Base-by-base conservation (phyloP, 2,329 filamentous ascomycete genomes). In the Periconia sp. region DNA sequence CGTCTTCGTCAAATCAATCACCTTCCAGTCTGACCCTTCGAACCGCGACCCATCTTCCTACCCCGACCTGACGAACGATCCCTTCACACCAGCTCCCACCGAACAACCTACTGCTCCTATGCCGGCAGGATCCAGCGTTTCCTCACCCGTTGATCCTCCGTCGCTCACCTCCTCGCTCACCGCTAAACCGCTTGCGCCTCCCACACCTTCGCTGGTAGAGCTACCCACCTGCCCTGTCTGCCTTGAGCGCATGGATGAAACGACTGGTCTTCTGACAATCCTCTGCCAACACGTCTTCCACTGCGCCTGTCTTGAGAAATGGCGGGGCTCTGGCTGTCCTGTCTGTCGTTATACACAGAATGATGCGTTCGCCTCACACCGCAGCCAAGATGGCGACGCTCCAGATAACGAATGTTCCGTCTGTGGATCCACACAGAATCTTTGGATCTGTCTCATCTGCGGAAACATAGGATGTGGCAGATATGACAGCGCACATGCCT, bases 241-340 rank as follows among this genome's bases (percentile, higher is more conserved):
- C 56, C 80, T 99, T 4, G 94, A 99, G 69, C 86, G 92, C 34
- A 99, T 99, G 94, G 94, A 99, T 62, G 92, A 97, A 67, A 96
- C 92, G 0, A 95, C 91, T 0, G 94, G 94, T 0, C 78, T 99
- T 2, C 83, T 99, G 65, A 99, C 94, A 1, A 97, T 97, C 28
- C 86, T 95, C 21, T 99, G 94, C 66, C 92, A 97, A 62, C 94
- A 99, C 61, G 90, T 97, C 37, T 99, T 99, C 65, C 94, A 99
- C 68, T 97, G 94, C 65, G 92, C 87, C 1, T 99, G 94, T 70
- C 78, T 99, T 1, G 89, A 96, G 63, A 97, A 94, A 65, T 99
- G 94, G 94, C 89, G 89, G 64, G 92, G 92, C 4, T 88, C 86
- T 18, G 92, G 92, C 4, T 99, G 94, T 64, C 94, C 94, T 0